These are phyloP conservation scores for Acacia pycnantha DNA, from an alignment of 331 rosid species.

Conservation along the genomic window DNA sequence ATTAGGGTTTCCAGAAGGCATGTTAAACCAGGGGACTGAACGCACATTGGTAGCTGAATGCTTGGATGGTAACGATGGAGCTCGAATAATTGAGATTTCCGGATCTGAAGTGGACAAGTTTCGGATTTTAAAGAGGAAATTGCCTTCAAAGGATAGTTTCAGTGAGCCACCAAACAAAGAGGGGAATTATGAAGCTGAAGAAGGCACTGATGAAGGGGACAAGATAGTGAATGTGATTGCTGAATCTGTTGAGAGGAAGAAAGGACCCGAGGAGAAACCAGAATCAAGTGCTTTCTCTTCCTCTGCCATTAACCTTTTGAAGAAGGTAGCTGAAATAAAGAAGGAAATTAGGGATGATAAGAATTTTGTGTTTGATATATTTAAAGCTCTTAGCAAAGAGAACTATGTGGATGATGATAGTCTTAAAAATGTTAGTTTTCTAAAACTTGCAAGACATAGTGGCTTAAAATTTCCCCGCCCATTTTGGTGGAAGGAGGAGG, in stretches of 20 bases:
- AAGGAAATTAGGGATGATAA: background rate
- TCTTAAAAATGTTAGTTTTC: background rate
- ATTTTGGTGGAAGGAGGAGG: constrained; percentile 24
- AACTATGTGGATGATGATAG: background rate
- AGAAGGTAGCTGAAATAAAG: background rate
- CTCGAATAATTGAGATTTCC: background rate
- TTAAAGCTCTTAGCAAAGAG: constrained; percentile 10
- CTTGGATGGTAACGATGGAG: background rate
- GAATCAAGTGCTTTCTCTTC: constrained; percentile 23
- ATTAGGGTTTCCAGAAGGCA: constrained; percentile 33
- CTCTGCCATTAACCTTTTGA: background rate
- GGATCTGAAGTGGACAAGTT: background rate
- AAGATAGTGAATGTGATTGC: background rate
- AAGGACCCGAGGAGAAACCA: background rate
- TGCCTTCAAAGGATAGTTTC: background rate
- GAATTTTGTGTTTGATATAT: constrained; percentile 5
- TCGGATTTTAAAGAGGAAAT: constrained; percentile 17
- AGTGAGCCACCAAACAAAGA: constrained; percentile 1
- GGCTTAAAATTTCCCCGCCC: constrained; percentile 48
- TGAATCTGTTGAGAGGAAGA: constrained; percentile 8
- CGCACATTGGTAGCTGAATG: background rate
- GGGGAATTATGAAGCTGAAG: background rate
- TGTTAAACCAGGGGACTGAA: background rate
- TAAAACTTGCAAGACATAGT: background rate
- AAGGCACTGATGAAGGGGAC: background rate